These are phyloP conservation scores for Hyphopichia khmerensis DNA, from an alignment of 1,139 yeast species.

Conservation along the genomic window DNA sequence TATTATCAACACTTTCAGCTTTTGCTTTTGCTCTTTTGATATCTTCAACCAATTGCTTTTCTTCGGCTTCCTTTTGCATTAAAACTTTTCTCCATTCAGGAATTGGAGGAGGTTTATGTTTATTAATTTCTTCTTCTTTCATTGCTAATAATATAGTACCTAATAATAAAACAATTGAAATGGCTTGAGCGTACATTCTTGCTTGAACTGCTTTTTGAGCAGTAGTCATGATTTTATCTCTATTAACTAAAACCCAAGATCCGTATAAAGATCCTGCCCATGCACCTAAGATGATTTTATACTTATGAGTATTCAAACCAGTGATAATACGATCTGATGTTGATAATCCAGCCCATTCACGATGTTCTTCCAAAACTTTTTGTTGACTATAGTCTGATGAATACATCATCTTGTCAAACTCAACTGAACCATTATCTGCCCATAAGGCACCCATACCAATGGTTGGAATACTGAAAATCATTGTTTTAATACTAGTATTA, in stretches of 20 bases:
- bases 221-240: conserved; percentile 72
- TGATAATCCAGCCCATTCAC: conserved; percentile 51
- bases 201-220: conserved; percentile 91
- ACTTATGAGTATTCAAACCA: conserved; percentile 58
- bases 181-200: conserved; percentile 90
- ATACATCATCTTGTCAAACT: conserved; percentile 42
- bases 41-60: conserved; percentile 9
- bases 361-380: conserved; percentile 45
- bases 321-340: conserved; percentile 45
- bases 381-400: conserved; percentile 29
- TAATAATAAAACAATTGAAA: conserved; percentile 63
- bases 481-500: conserved; percentile 41
- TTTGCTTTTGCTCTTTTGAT: conserved; percentile 2
- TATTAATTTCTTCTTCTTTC: conserved; percentile 56
- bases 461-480: conserved; percentile 43
- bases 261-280: conserved; percentile 91
- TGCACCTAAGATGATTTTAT: conserved; percentile 69
- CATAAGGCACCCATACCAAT: conserved; percentile 39
- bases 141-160: conserved; percentile 63
- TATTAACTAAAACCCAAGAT: conserved; percentile 74
- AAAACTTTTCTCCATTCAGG: conserved; percentile 41
- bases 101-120: conserved; percentile 32
- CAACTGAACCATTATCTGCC: conserved; percentile 52
- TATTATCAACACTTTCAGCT: background rate
- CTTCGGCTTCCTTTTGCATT: conserved; percentile 25